Evolutionary conservation across 768 basidiomycete genomes (phyloP).

Genomic region (Boletellus emodensis): DNA sequence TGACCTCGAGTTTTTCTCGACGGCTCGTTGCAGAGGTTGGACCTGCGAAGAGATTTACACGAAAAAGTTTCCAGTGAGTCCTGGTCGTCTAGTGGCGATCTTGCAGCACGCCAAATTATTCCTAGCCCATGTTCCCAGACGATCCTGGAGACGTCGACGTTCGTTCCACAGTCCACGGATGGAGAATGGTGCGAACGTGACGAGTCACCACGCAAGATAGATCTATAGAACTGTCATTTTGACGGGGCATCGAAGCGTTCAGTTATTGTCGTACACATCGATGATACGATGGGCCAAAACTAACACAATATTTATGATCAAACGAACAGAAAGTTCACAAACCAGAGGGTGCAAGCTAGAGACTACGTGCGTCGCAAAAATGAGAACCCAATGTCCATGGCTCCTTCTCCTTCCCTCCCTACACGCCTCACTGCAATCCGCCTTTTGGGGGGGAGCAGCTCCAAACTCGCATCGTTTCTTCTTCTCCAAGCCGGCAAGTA

Average conservation of each 20-base stretch:
- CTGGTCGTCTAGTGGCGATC: background rate
- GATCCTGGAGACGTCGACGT: conserved; percentile 77
- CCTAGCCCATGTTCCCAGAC: conserved; percentile 84
- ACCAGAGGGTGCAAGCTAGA: background rate
- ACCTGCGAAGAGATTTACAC: conserved; percentile 63
- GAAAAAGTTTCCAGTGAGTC: conserved; percentile 56
- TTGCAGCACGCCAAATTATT: background rate
- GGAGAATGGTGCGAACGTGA: conserved; percentile 45
- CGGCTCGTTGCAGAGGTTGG: conserved; percentile 66
- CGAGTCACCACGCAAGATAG: too few species aligned
- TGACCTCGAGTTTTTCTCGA: conserved; percentile 78
- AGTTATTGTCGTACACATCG: background rate
- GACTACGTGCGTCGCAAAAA: background rate
- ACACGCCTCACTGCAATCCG: background rate
- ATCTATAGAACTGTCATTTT: too few species aligned
- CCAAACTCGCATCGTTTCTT: too few species aligned
- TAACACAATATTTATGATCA: background rate
- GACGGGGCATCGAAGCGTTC: too few species aligned
- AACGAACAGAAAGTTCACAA: background rate
- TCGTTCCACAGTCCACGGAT: conserved; percentile 82
- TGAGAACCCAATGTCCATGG: background rate
- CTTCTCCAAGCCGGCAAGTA: background rate
- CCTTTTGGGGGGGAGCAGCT: too few species aligned
- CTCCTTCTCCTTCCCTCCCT: background rate
- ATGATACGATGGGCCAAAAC: background rate